Base-by-base conservation (phyloP, 306 rosid species). In the Begonia masoniana region DNA sequence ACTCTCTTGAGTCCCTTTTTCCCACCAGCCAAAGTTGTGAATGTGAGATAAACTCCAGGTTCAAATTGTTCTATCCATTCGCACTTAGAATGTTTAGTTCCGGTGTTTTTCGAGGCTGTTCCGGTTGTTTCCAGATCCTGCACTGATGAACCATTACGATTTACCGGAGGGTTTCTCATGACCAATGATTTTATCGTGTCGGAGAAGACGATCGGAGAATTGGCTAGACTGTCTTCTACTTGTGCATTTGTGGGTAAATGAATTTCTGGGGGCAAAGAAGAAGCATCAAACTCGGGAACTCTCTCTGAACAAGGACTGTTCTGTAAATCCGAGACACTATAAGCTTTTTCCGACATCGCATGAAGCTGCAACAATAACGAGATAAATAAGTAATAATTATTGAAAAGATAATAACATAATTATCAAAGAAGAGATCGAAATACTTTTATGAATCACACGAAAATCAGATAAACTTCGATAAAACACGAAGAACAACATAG, bases 61-160 rank as follows among this genome's bases (percentile, higher is more conserved):
- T 78, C 85, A 69, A 71, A 74, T 59, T 83, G 83, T 57, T 78
- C 91, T 15, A 78, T 79, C 87, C 85, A 83, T 72, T 87, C 91
- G 9, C 5, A 71, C 59, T 76, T 76, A 61, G 56, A 58, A 35
- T 55, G 52, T 36, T 73, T 55, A 12, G 55, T 67, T 61, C 53
- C 76, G 50, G 69, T 75, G 47, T 63, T 10, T 10, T 10, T 59
- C n/a, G 50, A 74, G 24, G 76, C 8, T 62, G 64, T 58, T 36
- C 35, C 55, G 23, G 47, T 55, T 49, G 42, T 49, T 53, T 55
- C 65, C 2, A 68, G 57, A 55, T 68, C 73, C 55, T 68, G 75
- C 57, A 19, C 50, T 8, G 60, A 41, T 56, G 31, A 67, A 42
- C 63, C 64, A 52, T 56, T 56, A 42, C 72, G 72, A 6, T 31